These are phyloP conservation scores for Verticillium zaregamsianum DNA, from an alignment of 2,329 filamentous ascomycete genomes.

Conservation along the genomic window DNA sequence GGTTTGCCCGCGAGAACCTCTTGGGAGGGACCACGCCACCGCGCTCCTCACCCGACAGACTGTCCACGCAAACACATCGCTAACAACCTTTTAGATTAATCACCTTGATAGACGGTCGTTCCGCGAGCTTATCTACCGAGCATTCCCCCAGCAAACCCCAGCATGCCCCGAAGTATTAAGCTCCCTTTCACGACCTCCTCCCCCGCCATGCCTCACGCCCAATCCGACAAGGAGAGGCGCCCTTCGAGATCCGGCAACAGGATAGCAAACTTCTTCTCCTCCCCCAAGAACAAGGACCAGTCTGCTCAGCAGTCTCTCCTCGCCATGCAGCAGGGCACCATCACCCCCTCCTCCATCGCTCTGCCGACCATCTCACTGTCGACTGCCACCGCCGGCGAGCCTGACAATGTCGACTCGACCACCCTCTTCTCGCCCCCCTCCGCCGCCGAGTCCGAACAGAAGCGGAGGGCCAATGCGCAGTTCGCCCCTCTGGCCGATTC, in stretches of 20 bases:
- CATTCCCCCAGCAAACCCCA: slow-evolving; percentile 23
- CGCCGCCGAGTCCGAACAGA: slow-evolving; percentile 72
- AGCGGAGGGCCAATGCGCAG: slow-evolving; percentile 78
- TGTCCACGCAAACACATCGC: not conserved
- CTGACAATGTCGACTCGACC: slow-evolving; percentile 66
- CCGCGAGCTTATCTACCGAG: slow-evolving; percentile 2
- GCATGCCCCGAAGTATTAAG: slow-evolving; percentile 55
- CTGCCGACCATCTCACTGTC: slow-evolving; percentile 91
- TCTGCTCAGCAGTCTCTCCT: slow-evolving; percentile 34
- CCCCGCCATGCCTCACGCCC: slow-evolving; percentile 38
- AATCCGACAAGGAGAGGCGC: slow-evolving; percentile 52
- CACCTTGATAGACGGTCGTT: not conserved
- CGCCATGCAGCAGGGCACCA: slow-evolving; percentile 58
- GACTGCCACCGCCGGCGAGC: slow-evolving; percentile 73
- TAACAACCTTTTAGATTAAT: slow-evolving; percentile 15
- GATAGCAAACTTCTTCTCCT: slow-evolving; percentile 78
- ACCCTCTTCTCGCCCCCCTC: slow-evolving; percentile 83
- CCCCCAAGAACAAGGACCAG: slow-evolving; percentile 69
- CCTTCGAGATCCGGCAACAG: slow-evolving; percentile 58
- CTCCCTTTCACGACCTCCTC: slow-evolving; percentile 51
- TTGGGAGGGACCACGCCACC: not conserved
- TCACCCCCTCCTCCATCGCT: slow-evolving; percentile 69
- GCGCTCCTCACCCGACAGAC: not conserved
- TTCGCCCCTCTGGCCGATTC: slow-evolving; percentile 82
- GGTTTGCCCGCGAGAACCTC: not conserved